phyloP scores from a whole-genome alignment of 208 protist genomes.

The Leishmania lainsoni region DNA sequence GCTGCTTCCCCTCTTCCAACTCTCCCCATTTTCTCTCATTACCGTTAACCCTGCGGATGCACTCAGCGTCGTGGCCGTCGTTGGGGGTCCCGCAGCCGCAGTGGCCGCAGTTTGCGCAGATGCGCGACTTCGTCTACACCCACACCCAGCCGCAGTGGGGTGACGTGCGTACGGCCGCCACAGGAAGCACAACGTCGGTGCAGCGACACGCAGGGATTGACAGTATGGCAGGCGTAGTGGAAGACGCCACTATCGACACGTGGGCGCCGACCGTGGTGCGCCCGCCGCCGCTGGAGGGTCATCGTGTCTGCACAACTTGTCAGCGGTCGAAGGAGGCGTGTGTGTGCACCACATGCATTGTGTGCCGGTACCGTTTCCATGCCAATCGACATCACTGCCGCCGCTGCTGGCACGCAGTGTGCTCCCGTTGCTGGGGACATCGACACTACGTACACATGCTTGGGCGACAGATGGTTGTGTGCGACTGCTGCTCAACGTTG shows the following conservation, averaged over 20 bases:
- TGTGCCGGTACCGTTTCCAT: constrained; percentile 37
- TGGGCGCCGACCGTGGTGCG: constrained; percentile 32
- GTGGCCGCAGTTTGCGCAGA: constrained; percentile 31
- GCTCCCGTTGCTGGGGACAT: constrained; percentile 51
- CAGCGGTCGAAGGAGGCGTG: constrained; percentile 47
- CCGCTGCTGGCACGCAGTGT: constrained; percentile 68
- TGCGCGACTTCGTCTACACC: constrained; percentile 52
- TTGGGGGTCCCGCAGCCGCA: constrained; percentile 36
- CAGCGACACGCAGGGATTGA: background rate
- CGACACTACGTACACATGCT: constrained; percentile 61
- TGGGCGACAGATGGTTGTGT: constrained; percentile 46
- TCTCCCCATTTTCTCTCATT: background rate
- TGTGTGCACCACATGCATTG: constrained; percentile 46
- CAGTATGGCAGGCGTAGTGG: background rate
- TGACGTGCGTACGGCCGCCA: constrained; percentile 2
- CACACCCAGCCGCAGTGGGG: constrained; percentile 64
- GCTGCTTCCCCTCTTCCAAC: background rate
- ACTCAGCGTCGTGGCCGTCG: background rate
- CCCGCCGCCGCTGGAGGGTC: constrained; percentile 31
- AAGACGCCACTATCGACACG: background rate
- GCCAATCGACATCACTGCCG: constrained; percentile 75
- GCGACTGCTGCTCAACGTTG: constrained; percentile 61
- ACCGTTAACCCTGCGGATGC: background rate
- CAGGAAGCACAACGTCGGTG: background rate
- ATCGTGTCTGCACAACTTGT: constrained; percentile 52